These are phyloP conservation scores for Physaria fendleri DNA, from an alignment of 345 rosid species.

Conservation along the genomic window DNA sequence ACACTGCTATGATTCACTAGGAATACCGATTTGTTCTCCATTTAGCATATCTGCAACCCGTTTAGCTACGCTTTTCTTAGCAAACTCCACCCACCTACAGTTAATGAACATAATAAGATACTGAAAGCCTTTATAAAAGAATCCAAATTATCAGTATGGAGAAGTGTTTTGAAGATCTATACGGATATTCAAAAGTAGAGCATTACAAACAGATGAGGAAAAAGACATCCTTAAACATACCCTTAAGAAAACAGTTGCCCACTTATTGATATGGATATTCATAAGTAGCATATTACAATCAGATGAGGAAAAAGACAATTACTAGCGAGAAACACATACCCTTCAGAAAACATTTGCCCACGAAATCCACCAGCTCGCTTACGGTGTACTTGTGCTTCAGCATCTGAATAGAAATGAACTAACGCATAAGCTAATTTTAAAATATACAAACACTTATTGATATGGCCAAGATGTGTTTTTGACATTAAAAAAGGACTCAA, in stretches of 20 bases:
- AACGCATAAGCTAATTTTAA: not conserved
- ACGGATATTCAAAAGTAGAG: not conserved
- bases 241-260: too few relatives aligned
- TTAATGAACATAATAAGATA: not conserved
- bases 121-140: not conserved
- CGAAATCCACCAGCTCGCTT: slow-evolving; percentile 48
- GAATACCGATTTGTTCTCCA: slow-evolving; percentile 85
- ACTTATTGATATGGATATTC: too few relatives aligned
- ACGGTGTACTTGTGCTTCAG: slow-evolving; percentile 34
- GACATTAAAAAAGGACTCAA: not conserved
- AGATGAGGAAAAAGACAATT: too few relatives aligned
- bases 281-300: too few relatives aligned
- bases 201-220: not conserved
- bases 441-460: not conserved
- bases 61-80: slow-evolving; percentile 67
- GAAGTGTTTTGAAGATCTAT: not conserved
- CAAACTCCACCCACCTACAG: slow-evolving; percentile 92
- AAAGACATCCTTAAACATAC: slow-evolving; percentile 33
- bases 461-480: not conserved
- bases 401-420: slow-evolving; percentile 34
- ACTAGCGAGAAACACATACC: too few relatives aligned
- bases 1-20: not conserved
- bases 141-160: not conserved
- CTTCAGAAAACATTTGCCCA: slow-evolving; percentile 61
- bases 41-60: slow-evolving; percentile 76